Base-by-base conservation (phyloP, 306 rosid genomes). In the Heteromeles arbutifolia region DNA sequence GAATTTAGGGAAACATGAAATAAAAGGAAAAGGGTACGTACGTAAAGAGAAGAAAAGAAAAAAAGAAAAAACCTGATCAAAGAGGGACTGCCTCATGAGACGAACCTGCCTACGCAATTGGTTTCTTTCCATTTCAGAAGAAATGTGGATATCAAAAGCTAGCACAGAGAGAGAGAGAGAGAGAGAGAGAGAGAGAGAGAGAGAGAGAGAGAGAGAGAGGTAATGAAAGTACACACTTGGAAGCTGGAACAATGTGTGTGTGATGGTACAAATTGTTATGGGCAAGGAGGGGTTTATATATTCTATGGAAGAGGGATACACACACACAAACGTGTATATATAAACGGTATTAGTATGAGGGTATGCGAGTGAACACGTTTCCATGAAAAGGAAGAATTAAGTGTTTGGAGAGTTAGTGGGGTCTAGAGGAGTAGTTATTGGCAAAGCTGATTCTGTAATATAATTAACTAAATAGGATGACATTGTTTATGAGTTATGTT, bases 71-170 rank as follows among this genome's bases (percentile, higher is more conserved):
- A 92, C 97, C 97, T 90, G 96, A 68, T 90, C 93, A 77, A 92
- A 92, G 79, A 92, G 84, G 78, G 93, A 87, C 32, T 92, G 96
- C 80, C 91, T 92, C 87, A 85, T 82, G 39, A 80, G 68, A 53
- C 82, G 84, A 74, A 90, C 77, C 70, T 88, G 96, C 53, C 90
- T 78, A 19, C 72, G 79, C 39, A 85, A 58, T 44, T 86, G 86
- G 84, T 74, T 81, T 85, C 82, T 89, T 59, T 89, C 93, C 98
- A 93, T 91, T 79, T 57, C 9, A 19, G 21, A 9, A 53, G 58
- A 17, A 53, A 41, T 37, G 31, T 50, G 25, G 29, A 22, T 21
- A 57, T 24, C 14, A 48, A 29, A 73, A 37, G 29, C 29, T 67
- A 48, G 24, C 52, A 14, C 31, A 26, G 34, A 72, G 73, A 43